These are phyloP conservation scores for Ustilago esculenta DNA, from an alignment of 1,284 basidiomycete genomes.

Conservation along the genomic window DNA sequence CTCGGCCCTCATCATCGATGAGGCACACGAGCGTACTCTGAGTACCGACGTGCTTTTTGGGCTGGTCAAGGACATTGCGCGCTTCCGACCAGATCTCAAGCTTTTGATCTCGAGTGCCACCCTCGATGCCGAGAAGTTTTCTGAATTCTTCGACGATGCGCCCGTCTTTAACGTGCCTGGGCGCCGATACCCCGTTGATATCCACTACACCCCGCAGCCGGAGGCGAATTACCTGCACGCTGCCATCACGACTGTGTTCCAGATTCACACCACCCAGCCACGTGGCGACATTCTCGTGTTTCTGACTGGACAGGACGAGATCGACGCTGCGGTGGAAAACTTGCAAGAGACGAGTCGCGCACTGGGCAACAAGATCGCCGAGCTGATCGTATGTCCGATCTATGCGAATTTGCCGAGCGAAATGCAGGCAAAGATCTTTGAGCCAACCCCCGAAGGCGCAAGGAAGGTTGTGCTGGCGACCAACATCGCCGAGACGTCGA, in stretches of 20 bases:
- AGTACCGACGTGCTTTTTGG: constrained; percentile 66
- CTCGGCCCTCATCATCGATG: constrained; percentile 65
- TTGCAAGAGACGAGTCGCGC: constrained; percentile 93
- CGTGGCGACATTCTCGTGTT: constrained; percentile 98
- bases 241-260: constrained; percentile 97
- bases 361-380: constrained; percentile 92
- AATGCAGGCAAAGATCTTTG: constrained; percentile 99
- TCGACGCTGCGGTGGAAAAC: constrained; percentile 92
- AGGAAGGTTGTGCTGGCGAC: constrained; percentile 94
- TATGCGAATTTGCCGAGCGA: constrained; percentile 98
- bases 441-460: constrained; percentile 94
- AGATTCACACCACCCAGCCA: constrained; percentile 98
- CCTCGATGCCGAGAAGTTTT: constrained; percentile 65
- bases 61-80: constrained; percentile 65
- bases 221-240: constrained; percentile 87
- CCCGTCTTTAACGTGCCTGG: constrained; percentile 78
- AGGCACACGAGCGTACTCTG: constrained; percentile 66
- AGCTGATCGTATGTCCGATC: constrained; percentile 94
- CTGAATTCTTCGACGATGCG: constrained; percentile 65
- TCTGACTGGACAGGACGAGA: constrained; percentile 98
- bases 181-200: constrained; percentile 95
- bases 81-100: constrained; percentile 64
- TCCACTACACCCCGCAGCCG: constrained; percentile 79
- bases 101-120: constrained; percentile 65
- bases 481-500: constrained; percentile 79